Conservation (phyloP, 306 rosid species). For the Inga laurina region DNA sequence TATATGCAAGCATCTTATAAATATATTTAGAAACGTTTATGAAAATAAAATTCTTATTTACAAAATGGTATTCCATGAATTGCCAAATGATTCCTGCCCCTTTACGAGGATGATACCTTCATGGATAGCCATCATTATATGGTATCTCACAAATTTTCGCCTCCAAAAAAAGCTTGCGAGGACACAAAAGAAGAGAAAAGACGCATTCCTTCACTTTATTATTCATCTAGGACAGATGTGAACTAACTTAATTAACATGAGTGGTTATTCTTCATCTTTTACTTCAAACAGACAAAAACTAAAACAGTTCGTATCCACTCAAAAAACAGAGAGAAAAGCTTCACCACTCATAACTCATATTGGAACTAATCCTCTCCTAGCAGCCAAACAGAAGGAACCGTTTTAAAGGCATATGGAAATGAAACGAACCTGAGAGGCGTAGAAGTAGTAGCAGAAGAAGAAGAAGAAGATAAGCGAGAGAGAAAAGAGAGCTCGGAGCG, state of each 20-base stretch:
- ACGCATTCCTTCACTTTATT: not conserved
- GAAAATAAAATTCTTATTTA: not conserved
- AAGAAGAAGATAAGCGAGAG: conserved; percentile 48
- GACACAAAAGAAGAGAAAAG: not conserved
- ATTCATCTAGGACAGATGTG: not conserved
- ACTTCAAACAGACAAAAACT: not conserved
- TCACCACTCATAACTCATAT: not conserved
- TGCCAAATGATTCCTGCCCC: not conserved
- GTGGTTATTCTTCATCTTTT: not conserved
- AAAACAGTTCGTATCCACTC: not conserved
- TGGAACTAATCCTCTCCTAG: not conserved
- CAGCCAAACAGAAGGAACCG: not conserved
- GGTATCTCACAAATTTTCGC: not conserved
- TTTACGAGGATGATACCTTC: not conserved
- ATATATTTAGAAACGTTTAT: not conserved
- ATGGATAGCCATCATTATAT: not conserved
- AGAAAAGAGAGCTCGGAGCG: conserved; percentile 72
- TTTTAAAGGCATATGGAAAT: not conserved
- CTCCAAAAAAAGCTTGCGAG: not conserved
- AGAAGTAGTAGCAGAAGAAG: conserved; percentile 6
- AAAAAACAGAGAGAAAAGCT: not conserved
- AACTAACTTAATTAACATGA: not conserved
- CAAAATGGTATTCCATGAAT: not conserved
- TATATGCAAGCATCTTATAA: not conserved
- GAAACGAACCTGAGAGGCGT: conserved; percentile 56